Base-by-base conservation (phyloP, 2,329 filamentous ascomycete genomes). In the Monosporascus sp. region DNA sequence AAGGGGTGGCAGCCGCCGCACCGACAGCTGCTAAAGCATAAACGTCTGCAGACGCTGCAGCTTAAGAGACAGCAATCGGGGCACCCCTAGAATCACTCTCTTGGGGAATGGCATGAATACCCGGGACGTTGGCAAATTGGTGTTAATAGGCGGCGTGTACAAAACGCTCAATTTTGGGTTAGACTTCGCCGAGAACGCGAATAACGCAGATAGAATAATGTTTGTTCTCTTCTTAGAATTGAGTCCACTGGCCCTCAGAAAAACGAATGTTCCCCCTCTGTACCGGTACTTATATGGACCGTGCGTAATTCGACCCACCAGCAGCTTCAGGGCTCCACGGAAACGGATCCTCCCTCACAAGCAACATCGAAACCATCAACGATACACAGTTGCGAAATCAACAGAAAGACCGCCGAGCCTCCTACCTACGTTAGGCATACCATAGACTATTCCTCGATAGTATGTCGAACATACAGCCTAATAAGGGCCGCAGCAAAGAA, bases 381-480 rank as follows among this genome's bases (percentile, higher is more conserved):
- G 19, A 40, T 19, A 40, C 19, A 40, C n/a, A 17, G 6, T 19
- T 40, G 19, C 19, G 17, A 5, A 40, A 40, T 9, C 17, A 40
- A 40, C 38, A 40, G 38, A 17, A 40, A 40, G 17, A 19, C 19
- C 11, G n/a, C n/a, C 38, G 38, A 40, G 17, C 38, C 17, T 40
- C 38, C 38, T 40, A 11, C 19, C 7, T n/a, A 19, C 3, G n/a
- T n/a, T 24, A 24, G 22, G 16, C 7, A 40, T n/a, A 40, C 19
- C 2, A 19, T 19, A 17, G 38, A 7, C 19, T 40, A n/a, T 40
- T 40, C 19, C 19, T 40, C 19, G 7, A 7, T 40, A 26, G 17
- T 58, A 82, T 82, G 78, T 73, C 78, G 54, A 81, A 78, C 67
- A 68, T 78, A 43, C 78, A 78, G 61, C 70, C 77, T 53, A 66